Percentiles rank a stretch among this genome's conserved stretches.
phyloP scores from a whole-genome alignment of 75 land plant genomes.

The Azolla pinnata region DNA sequence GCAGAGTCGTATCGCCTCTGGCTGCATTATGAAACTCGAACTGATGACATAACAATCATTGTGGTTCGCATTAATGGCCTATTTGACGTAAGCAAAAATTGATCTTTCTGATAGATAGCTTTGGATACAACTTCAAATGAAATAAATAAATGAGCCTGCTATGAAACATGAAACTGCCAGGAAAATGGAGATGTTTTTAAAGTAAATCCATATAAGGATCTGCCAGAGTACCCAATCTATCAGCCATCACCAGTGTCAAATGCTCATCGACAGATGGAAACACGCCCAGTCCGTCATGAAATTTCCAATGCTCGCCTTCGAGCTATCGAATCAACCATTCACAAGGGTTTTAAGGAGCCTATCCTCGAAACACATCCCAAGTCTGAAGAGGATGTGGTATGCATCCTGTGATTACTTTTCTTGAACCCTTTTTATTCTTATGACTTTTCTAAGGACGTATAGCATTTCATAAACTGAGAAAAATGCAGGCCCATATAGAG shows the following conservation, averaged over 20 bases:
- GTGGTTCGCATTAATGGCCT: constrained; percentile 73
- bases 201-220: constrained; percentile 25
- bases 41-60: constrained; percentile 95
- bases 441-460: too few relatives aligned
- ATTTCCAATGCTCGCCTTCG: constrained; percentile 64
- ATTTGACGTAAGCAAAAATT: constrained; percentile 50
- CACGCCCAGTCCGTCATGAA: constrained; percentile 65
- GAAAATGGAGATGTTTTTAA: neutral
- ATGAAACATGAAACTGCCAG: too few relatives aligned
- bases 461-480: too few relatives aligned
- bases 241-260: constrained; percentile 42
- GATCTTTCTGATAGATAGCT: too few relatives aligned
- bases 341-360: constrained; percentile 66
- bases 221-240: constrained; percentile 28
- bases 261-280: constrained; percentile 29
- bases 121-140: too few relatives aligned
- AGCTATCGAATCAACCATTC: constrained; percentile 77
- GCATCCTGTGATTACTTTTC: neutral
- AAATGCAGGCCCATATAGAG: constrained; percentile 78
- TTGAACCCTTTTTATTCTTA: too few relatives aligned
- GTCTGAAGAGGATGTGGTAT: constrained; percentile 68
- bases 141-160: too few relatives aligned
- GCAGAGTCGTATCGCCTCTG: constrained; percentile 93
- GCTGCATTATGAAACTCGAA: constrained; percentile 97
- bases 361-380: constrained; percentile 52